Percentiles rank a stretch among this genome's conserved stretches.
Conservation (phyloP, 1,139 yeast species). For the Scheffersomyces cryptocercus region DNA sequence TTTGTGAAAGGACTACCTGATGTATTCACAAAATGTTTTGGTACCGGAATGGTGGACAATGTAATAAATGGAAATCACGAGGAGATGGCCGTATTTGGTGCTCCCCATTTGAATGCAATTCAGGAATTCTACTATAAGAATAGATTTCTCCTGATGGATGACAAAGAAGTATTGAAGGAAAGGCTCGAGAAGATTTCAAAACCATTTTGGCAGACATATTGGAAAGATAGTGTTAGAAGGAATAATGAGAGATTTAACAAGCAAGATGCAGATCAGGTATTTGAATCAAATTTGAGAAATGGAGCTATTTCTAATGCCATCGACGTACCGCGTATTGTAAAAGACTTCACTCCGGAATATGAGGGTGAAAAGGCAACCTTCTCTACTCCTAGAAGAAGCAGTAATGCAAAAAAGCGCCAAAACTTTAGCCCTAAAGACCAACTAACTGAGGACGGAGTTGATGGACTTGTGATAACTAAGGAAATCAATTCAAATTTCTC, state of each 20-base stretch:
- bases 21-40: slow-evolving; percentile 38
- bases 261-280: slow-evolving; percentile 24
- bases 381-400: slow-evolving; percentile 1
- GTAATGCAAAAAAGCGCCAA: slow-evolving; percentile 3
- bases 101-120: slow-evolving; percentile 54
- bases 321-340: slow-evolving; percentile 12
- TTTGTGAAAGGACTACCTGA: slow-evolving; percentile 47
- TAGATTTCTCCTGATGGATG: slow-evolving; percentile 38
- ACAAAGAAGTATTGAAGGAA: slow-evolving; percentile 22
- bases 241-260: slow-evolving; percentile 33
- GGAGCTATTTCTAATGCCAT: slow-evolving; percentile 14
- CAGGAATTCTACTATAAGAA: slow-evolving; percentile 58
- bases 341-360: slow-evolving; percentile 3
- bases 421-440: slow-evolving; percentile 6
- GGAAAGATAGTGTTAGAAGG: slow-evolving; percentile 44
- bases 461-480: slow-evolving; percentile 20
- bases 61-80: slow-evolving; percentile 15
- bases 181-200: slow-evolving; percentile 33
- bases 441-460: slow-evolving; percentile 3
- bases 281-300: slow-evolving; percentile 13
- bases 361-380: not conserved
- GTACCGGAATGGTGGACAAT: slow-evolving; percentile 38
- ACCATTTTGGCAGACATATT: slow-evolving; percentile 54
- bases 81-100: slow-evolving; percentile 52
- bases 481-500: slow-evolving; percentile 15